A percentile compares a stretch with the other conserved stretches of the same genome.
phyloP scores from a whole-genome alignment of 176 grass and related monocot species.

The Leersia perrieri region DNA sequence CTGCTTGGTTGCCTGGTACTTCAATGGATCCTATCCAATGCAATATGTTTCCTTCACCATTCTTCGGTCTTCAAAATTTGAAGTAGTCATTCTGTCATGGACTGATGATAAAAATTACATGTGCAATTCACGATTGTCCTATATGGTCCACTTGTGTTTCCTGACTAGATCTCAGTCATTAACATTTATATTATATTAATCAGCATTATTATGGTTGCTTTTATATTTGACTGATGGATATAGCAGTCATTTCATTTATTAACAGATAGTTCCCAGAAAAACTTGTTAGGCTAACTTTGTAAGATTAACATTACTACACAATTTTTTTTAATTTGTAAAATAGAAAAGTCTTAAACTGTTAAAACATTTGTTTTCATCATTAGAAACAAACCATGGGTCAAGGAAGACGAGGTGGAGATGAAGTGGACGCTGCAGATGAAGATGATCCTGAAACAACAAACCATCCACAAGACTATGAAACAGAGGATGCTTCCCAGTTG shows the following conservation, averaged over 20 bases:
- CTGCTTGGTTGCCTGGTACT: constrained; percentile 76
- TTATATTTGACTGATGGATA: neutral
- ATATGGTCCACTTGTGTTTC: neutral
- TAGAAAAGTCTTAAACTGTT: neutral
- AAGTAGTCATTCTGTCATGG: neutral
- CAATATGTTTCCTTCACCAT: constrained; percentile 2
- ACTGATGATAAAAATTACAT: constrained; percentile 1
- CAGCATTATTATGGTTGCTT: neutral
- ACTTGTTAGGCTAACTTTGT: neutral
- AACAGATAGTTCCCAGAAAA: neutral
- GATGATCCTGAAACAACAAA: constrained; percentile 30
- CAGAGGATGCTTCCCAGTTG: neutral
- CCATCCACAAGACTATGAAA: constrained; percentile 36
- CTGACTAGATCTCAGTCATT: neutral
- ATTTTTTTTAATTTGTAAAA: neutral
- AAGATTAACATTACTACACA: neutral
- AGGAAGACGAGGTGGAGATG: constrained; percentile 46
- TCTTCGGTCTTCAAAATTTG: neutral
- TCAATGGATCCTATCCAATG: constrained; percentile 24
- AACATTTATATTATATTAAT: neutral
- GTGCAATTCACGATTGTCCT: neutral
- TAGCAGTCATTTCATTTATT: neutral
- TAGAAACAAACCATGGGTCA: constrained; percentile 48
- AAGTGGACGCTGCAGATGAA: constrained; percentile 39
- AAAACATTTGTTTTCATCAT: neutral